These are phyloP conservation scores for Dioscorea dumetorum DNA, from an alignment of 106 monocot genomes.

Conservation along the genomic window DNA sequence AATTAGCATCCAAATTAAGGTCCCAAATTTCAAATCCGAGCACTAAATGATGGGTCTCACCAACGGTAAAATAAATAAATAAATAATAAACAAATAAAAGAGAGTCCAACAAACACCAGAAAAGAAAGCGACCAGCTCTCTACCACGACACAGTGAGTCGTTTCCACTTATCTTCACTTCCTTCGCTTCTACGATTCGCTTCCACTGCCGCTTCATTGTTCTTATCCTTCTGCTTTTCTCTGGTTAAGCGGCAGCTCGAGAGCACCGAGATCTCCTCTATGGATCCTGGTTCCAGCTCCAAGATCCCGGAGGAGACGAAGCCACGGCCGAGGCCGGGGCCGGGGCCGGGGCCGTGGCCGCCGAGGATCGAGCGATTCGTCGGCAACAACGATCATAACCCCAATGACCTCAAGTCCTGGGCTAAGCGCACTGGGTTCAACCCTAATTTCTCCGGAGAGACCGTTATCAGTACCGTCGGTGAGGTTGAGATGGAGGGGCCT, in stretches of 20 bases:
- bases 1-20: no score
- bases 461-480: slow-evolving; percentile 15
- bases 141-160: not conserved
- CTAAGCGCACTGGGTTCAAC: slow-evolving; percentile 81
- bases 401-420: slow-evolving; percentile 83
- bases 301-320: not conserved
- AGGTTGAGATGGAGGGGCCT: not conserved
- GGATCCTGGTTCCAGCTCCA: slow-evolving; percentile 2
- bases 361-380: slow-evolving; percentile 65
- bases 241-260: not conserved
- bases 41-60: no score
- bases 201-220: not conserved
- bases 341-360: slow-evolving; percentile 61
- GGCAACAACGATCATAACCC: slow-evolving; percentile 62
- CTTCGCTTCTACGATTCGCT: not conserved
- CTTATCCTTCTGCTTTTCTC: not conserved
- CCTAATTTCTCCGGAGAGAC: slow-evolving; percentile 66
- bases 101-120: no score
- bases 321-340: slow-evolving; percentile 29
- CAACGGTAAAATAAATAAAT: no score
- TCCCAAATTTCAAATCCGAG: no score
- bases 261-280: not conserved
- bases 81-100: no score
- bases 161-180: not conserved
- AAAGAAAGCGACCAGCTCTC: not conserved